phyloP scores from a whole-genome alignment of 495 filamentous ascomycete species.

The Friedmanniomyces simplex region DNA sequence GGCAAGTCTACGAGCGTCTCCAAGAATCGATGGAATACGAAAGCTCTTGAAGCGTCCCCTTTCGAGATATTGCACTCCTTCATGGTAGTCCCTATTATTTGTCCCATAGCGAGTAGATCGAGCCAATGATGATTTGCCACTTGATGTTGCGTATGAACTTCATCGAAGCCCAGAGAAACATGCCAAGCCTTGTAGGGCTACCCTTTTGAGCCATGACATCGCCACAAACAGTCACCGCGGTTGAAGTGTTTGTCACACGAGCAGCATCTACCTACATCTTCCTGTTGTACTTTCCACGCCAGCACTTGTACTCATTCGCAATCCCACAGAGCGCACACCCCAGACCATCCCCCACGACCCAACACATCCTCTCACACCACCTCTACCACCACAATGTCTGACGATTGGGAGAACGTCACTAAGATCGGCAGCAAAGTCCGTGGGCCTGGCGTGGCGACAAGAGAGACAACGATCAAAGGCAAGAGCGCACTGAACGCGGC shows the following conservation, averaged over 20 bases:
- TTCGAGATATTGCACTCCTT: no score
- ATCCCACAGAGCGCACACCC: not conserved
- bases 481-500: constrained; percentile 80
- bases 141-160: not conserved
- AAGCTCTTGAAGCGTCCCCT: no score
- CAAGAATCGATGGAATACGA: no score
- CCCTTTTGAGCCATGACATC: not conserved
- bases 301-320: not conserved
- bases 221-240: not conserved
- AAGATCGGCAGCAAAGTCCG: constrained; percentile 83
- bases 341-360: not conserved
- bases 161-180: not conserved
- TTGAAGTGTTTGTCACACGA: not conserved
- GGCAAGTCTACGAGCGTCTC: no score
- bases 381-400: constrained; percentile 37
- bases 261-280: not conserved
- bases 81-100: no score
- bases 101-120: no score
- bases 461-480: constrained; percentile 81
- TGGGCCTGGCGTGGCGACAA: constrained; percentile 48
- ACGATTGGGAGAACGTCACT: constrained; percentile 79
- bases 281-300: not conserved
- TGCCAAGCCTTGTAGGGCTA: not conserved
- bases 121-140: no score
- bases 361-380: not conserved